phyloP scores from a whole-genome alignment of 176 grass and related monocot species.

The Musa beccarii region DNA sequence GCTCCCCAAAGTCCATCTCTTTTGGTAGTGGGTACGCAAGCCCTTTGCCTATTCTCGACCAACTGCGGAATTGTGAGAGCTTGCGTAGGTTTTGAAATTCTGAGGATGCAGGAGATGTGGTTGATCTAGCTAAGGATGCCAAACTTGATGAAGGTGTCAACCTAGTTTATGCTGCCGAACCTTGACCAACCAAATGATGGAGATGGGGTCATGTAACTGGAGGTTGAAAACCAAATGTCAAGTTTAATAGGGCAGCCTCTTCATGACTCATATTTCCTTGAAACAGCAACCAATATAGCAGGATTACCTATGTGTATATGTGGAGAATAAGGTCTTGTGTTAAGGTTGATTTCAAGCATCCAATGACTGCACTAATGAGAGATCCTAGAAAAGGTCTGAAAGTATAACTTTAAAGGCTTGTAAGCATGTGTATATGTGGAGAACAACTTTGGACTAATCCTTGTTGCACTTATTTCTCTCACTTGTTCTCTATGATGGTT shows the following conservation, averaged over 20 bases:
- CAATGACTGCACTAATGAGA: neutral
- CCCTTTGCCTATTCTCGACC: neutral
- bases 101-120: neutral
- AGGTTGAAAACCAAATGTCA: neutral
- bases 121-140: neutral
- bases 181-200: neutral
- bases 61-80: neutral
- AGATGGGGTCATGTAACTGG: neutral
- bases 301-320: neutral
- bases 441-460: neutral
- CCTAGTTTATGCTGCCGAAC: neutral
- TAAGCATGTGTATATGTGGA: too few species aligned
- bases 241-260: neutral
- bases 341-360: neutral
- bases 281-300: neutral
- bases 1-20: too few species aligned
- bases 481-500: neutral
- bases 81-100: neutral
- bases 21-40: neutral
- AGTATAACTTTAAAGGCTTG: neutral
- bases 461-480: neutral
- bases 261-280: neutral
- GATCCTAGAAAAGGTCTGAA: neutral
- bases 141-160: neutral
- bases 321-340: neutral